These are phyloP conservation scores for Talaromyces sp. DNA, from an alignment of 2,329 filamentous ascomycete species.

Conservation along the genomic window DNA sequence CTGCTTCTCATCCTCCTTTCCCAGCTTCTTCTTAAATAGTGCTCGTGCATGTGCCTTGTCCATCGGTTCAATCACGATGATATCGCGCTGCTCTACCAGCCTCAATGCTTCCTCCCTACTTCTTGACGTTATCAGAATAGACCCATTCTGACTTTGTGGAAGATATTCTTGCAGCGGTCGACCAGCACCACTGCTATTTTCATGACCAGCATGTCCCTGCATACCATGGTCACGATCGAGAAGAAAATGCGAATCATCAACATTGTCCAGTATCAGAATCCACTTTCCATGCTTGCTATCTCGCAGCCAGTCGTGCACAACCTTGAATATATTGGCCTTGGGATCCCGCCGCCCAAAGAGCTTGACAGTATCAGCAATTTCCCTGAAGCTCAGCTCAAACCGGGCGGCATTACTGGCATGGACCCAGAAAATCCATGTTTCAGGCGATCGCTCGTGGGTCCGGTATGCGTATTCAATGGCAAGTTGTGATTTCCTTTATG, in stretches of 20 bases:
- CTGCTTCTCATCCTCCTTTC: background rate
- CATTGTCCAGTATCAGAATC: background rate
- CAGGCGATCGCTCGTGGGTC: slow-evolving; percentile 22
- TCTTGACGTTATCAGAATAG: slow-evolving; percentile 4
- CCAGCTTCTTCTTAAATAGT: slow-evolving; percentile 28
- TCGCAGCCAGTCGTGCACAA: slow-evolving; percentile 24
- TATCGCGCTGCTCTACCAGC: slow-evolving; percentile 1
- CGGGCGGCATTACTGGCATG: slow-evolving; percentile 16
- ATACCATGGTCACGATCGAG: too few species aligned
- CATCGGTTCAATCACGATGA: slow-evolving; percentile 24
- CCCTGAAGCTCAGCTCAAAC: slow-evolving; percentile 34
- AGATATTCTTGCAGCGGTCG: too few species aligned
- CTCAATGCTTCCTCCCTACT: slow-evolving; percentile 14
- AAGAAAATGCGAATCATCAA: background rate
- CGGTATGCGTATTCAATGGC: slow-evolving; percentile 38
- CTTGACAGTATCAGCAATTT: slow-evolving; percentile 32
- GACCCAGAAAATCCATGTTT: slow-evolving; percentile 32
- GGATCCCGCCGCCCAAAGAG: slow-evolving; percentile 31
- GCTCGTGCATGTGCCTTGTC: slow-evolving; percentile 21
- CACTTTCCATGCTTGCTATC: background rate
- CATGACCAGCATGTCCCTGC: too few species aligned
- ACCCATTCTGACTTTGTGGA: too few species aligned
- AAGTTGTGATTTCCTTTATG: slow-evolving; percentile 34
- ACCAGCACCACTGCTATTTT: too few species aligned
- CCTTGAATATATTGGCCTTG: slow-evolving; percentile 30